Percentiles rank a stretch among this genome's conserved stretches.
Conservation (phyloP, 768 basidiomycete species). For the Clathrus columnatus region DNA sequence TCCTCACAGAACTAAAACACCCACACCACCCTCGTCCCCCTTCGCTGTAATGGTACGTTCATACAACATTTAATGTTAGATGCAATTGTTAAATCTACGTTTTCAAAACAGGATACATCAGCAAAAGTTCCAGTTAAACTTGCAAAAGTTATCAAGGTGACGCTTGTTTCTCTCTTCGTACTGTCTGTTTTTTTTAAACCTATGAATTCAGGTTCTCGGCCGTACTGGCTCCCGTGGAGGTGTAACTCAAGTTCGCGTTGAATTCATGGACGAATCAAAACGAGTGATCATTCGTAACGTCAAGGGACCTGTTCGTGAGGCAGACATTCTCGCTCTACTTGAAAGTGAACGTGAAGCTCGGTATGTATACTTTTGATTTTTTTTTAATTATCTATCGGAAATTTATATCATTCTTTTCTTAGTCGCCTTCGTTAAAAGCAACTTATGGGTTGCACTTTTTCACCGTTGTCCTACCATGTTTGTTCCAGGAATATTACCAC, state of each 20-base stretch:
- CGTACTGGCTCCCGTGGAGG: constrained; percentile 98
- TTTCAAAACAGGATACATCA: constrained; percentile 47
- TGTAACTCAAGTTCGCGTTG: constrained; percentile 98
- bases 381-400: not conserved
- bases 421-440: constrained; percentile 26
- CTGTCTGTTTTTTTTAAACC: constrained; percentile 2
- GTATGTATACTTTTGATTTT: constrained; percentile 41
- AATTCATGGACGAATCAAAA: constrained; percentile 95
- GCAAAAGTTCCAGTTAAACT: constrained; percentile 93
- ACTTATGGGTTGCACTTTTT: not conserved
- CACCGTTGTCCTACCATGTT: not conserved
- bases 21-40: not conserved
- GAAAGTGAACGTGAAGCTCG: constrained; percentile 99
- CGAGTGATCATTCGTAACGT: constrained; percentile 98
- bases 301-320: constrained; percentile 92
- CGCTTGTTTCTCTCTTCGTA: constrained; percentile 5
- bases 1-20: not conserved
- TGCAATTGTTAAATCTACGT: not conserved
- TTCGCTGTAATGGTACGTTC: not conserved
- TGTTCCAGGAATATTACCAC: not conserved
- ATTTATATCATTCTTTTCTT: constrained; percentile 1
- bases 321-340: constrained; percentile 93
- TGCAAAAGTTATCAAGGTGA: constrained; percentile 93
- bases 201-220: constrained; percentile 71
- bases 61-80: not conserved